Conservation (phyloP, 345 rosid genomes). For the Pugionium dolabratum region DNA sequence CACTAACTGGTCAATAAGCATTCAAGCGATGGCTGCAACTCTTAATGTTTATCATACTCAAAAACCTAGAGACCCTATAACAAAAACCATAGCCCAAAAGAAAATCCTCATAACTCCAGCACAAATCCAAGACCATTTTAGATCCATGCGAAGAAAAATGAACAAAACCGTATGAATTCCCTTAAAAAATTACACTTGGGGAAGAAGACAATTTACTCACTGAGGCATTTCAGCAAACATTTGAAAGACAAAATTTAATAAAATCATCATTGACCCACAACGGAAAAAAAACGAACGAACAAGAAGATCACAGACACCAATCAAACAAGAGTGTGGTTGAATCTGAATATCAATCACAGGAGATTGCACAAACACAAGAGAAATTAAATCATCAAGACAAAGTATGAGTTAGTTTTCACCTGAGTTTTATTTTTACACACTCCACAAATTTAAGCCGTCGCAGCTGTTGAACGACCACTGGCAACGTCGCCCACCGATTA, state of each 20-base stretch:
- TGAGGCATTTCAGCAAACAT: conserved; percentile 36
- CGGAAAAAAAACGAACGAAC: background rate
- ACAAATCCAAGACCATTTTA: background rate
- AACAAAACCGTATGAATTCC: background rate
- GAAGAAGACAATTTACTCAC: background rate
- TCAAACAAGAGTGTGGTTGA: background rate
- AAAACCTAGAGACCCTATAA: background rate
- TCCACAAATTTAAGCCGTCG: background rate
- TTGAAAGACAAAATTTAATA: conserved; percentile 11
- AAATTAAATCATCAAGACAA: background rate
- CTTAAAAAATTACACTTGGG: background rate
- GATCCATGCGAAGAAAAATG: background rate
- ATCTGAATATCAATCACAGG: background rate
- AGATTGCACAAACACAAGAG: background rate
- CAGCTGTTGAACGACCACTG: conserved; percentile 9
- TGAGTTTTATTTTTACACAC: background rate
- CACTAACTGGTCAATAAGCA: background rate
- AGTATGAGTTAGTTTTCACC: conserved; percentile 13
- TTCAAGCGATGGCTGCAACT: background rate
- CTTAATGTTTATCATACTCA: background rate
- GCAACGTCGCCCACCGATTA: conserved; percentile 9
- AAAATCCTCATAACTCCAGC: background rate
- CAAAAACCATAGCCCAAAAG: background rate
- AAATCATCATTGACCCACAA: background rate
- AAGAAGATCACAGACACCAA: background rate